Base-by-base conservation (phyloP, 2,329 filamentous ascomycete species). In the Leptoxyphium fumago region DNA sequence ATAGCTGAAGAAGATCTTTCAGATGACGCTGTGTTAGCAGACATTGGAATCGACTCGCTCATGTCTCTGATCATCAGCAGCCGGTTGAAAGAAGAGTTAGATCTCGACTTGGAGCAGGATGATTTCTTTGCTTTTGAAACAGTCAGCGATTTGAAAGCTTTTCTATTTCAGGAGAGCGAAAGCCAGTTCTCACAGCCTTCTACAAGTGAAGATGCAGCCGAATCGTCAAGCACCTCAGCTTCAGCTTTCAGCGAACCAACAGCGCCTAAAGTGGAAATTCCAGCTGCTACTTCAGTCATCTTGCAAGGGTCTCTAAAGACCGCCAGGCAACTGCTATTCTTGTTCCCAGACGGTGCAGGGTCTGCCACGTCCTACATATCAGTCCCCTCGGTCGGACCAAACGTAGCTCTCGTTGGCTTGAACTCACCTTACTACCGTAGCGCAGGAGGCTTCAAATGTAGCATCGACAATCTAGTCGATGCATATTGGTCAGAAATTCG, bases 391-490 rank as follows among this genome's bases (percentile, higher is more conserved):
- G 50, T 69, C 26, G 62, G 59, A 15, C 57, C 62, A 5, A 59
- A 66, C 43, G 39, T 45, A 14, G 50, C 44, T 64, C 65, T 77
- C 9, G 74, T 69, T 57, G 75, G 73, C 14, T 65, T 69, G 9
- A 67, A 68, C 52, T 63, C 56, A 39, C 66, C 66, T 3, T 69
- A 56, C 51, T 54, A 49, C 41, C 45, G 43, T 17, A 34, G 39
- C 18, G 45, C 50, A 15, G 44, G 38, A 32, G 43, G 46, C 15
- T 39, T 50, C 44, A 41, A 38, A 7, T 46, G 43, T 26, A 43
- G 21, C 14, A 40, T 44, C 26, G 47, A 46, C 15, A 42, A 44
- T 6, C 39, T 49, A 4, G 41, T 43, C 8, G 34, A 30, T 11
- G 28, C 29, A 13, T 52, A 44, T 43, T 15, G 45, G 5, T 59